Conservation (phyloP, 169 alveolate species). For the Perkinsus marinus region DNA sequence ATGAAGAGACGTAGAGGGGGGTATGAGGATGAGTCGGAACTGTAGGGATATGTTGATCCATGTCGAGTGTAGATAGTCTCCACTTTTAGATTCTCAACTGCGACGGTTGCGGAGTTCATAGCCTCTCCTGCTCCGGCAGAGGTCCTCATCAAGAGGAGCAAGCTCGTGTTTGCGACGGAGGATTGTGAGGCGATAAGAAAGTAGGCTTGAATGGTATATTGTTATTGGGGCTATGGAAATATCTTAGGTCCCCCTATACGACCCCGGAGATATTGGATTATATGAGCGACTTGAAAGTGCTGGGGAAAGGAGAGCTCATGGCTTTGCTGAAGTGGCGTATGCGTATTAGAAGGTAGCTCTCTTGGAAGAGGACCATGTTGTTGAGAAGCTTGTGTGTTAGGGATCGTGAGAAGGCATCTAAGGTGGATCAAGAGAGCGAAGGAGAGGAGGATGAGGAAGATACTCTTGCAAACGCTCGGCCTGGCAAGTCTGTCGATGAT, state of each 20-base stretch:
- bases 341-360: constrained; percentile 11
- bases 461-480: not conserved
- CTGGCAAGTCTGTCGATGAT: not conserved
- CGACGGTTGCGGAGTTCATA: constrained; percentile 6
- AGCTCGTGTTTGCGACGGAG: not conserved
- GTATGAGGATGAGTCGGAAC: constrained; percentile 8
- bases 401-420: constrained; percentile 13
- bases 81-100: constrained; percentile 1
- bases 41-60: not conserved
- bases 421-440: constrained; percentile 26
- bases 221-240: constrained; percentile 20
- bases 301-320: constrained; percentile 66
- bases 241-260: constrained; percentile 5
- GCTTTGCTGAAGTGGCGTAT: constrained; percentile 69
- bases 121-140: constrained; percentile 1
- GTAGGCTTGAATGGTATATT: constrained; percentile 4
- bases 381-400: constrained; percentile 9
- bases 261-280: constrained; percentile 26
- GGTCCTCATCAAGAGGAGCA: not conserved
- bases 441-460: constrained; percentile 28
- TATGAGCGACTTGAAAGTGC: constrained; percentile 51
- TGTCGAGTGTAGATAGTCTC: not conserved
- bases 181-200: constrained; percentile 14
- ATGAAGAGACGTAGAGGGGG: constrained; percentile 12
- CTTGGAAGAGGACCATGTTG: not conserved